Evolutionary conservation across 768 basidiomycete species (phyloP), one percentile per base, ranked within the genome.

Genomic region (Rhizopogon vinicolor): DNA sequence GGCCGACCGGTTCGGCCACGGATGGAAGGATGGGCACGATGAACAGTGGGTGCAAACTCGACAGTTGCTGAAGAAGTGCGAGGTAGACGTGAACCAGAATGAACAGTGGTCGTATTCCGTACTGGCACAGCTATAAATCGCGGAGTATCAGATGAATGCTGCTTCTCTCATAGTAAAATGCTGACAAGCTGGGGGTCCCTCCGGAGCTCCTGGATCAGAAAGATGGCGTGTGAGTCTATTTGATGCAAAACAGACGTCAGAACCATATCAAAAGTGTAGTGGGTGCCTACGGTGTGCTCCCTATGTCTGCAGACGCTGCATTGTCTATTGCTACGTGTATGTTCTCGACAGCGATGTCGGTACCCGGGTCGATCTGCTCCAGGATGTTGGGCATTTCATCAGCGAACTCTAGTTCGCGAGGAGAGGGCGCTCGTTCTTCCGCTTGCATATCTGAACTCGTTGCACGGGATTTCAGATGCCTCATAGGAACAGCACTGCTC

Each of bases 31-130:
- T 61, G 55, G 40, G 63, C 61, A 29, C 61, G 68, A 42, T 54
- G 62, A 14, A 74, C 63, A 14, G 60, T 57, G n/a, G 73, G 70
- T 5, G 78, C 79, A 61, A 84, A 84, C 58, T 84, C 82, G 42
- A 83, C 65, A 0, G 80, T 82, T 37, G 77, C 73, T 8, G 77
- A 33, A 33, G 31, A 33, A 33, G 31, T 7, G 10, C 31, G 31
- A 35, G 46, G 33, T 18, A 19, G 7, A 16, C 4, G 39, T 40
- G 16, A 40, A 16, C 14, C 39, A 16, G 39, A 10, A 3, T 33
- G 31, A 33, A 10, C 31, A 33, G 31, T 33, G 8, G 31, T 10
- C 10, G 10, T 40, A 13, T 14, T 40, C 39, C 5, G 39, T 40
- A 16, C 16, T 40, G 39, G 16, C 39, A 16, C 39, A 40, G 39